Percentiles rank a stretch among this genome's conserved stretches.
These are phyloP conservation scores for Coleophoma crateriformis DNA, from an alignment of 2,329 filamentous ascomycete species.

Conservation along the genomic window DNA sequence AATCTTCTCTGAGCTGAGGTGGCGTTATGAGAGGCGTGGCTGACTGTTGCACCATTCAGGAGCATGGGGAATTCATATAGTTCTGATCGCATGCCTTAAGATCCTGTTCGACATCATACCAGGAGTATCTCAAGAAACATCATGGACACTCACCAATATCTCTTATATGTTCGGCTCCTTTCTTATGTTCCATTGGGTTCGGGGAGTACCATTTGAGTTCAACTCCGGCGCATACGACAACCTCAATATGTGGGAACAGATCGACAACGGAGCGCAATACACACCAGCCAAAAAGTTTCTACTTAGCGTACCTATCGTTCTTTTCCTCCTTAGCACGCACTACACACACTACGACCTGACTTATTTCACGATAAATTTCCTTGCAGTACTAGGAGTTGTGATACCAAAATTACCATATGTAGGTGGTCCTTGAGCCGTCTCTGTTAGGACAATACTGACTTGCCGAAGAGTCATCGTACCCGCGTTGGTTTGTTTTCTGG, in stretches of 20 bases:
- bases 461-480: conserved; percentile 66
- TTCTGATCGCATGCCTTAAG: conserved; percentile 86
- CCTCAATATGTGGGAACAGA: conserved; percentile 99
- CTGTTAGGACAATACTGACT: conserved; percentile 11
- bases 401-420: conserved; percentile 96
- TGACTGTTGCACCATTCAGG: conserved; percentile 44
- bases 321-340: conserved; percentile 96
- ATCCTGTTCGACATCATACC: conserved; percentile 97
- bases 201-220: conserved; percentile 97
- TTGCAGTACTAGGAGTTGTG: conserved; percentile 86
- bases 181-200: conserved; percentile 99
- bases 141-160: conserved; percentile 98
- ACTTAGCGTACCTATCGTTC: conserved; percentile 84
- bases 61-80: conserved; percentile 95
- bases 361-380: conserved; percentile 95
- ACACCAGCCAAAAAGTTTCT: conserved; percentile 98
- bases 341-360: conserved; percentile 97
- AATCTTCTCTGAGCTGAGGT: background rate
- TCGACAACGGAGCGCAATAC: conserved; percentile 98
- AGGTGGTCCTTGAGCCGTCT: conserved; percentile 31
- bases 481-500: conserved; percentile 71
- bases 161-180: conserved; percentile 99
- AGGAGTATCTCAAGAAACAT: conserved; percentile 93
- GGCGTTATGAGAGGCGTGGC: background rate
- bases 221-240: conserved; percentile 98